Conservation (phyloP, 257 asterid species). For the Galeopsis tetrahit region DNA sequence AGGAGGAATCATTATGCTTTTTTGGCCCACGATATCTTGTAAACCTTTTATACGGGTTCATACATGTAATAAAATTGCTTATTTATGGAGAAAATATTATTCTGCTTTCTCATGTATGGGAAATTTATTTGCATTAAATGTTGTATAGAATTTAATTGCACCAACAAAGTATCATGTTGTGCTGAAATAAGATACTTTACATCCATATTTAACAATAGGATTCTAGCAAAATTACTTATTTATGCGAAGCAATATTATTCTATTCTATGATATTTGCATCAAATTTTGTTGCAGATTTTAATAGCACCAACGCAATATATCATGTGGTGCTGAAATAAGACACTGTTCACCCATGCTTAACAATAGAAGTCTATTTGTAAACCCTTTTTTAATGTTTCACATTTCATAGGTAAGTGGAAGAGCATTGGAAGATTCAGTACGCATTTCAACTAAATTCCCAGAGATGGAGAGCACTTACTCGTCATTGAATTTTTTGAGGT, state of each 20-base stretch:
- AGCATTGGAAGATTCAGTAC: constrained; percentile 89
- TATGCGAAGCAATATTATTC: neutral
- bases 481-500: constrained; percentile 79
- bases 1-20: neutral
- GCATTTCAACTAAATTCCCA: constrained; percentile 70
- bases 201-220: neutral
- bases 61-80: neutral
- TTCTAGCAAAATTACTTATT: neutral
- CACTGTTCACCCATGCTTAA: neutral
- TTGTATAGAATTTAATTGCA: neutral
- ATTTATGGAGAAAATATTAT: neutral
- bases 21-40: neutral
- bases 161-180: neutral
- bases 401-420: constrained; percentile 72
- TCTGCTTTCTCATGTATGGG: neutral
- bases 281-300: neutral
- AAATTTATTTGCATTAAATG: constrained; percentile 21
- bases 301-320: neutral
- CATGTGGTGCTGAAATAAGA: constrained; percentile 1
- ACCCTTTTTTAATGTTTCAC: constrained; percentile 15
- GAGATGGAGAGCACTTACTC: constrained; percentile 79
- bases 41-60: neutral
- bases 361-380: constrained; percentile 16
- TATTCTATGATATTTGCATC: neutral
- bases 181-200: constrained; percentile 12